Conservation (phyloP, 1,284 basidiomycete genomes). For the Melanopsichium pennsylvanicum region DNA sequence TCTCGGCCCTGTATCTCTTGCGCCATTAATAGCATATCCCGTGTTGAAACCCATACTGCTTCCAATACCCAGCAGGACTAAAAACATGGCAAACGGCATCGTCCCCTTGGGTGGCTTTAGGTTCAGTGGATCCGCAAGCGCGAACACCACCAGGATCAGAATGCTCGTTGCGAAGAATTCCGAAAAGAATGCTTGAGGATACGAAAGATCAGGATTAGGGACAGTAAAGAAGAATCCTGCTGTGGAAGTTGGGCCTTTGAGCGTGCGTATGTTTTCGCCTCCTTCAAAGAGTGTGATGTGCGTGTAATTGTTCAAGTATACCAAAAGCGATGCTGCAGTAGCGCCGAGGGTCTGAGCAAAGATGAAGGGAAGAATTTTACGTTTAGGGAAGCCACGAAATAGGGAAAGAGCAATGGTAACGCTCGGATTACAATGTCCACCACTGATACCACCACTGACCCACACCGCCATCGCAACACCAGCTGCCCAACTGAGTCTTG, state of each 20-base stretch:
- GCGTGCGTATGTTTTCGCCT: slow-evolving; percentile 72
- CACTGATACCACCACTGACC: slow-evolving; percentile 51
- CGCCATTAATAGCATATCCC: slow-evolving; percentile 73
- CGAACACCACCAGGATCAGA: slow-evolving; percentile 52
- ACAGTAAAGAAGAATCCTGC: slow-evolving; percentile 77
- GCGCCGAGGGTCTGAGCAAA: slow-evolving; percentile 77
- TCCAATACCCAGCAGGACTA: slow-evolving; percentile 72
- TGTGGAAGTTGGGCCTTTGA: slow-evolving; percentile 69
- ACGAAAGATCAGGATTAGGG: slow-evolving; percentile 61
- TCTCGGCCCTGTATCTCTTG: slow-evolving; percentile 74
- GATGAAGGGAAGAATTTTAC: slow-evolving; percentile 78
- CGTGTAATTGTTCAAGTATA: slow-evolving; percentile 80
- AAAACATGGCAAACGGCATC: slow-evolving; percentile 71
- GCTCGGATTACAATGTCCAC: slow-evolving; percentile 50
- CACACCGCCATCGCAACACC: slow-evolving; percentile 57
- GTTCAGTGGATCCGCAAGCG: slow-evolving; percentile 66
- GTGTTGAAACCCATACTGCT: slow-evolving; percentile 73
- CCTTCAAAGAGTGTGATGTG: slow-evolving; percentile 78
- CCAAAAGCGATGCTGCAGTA: slow-evolving; percentile 73
- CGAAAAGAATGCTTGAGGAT: slow-evolving; percentile 27
- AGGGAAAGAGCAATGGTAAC: slow-evolving; percentile 74
- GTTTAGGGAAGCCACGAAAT: slow-evolving; percentile 78
- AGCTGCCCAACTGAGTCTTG: slow-evolving; percentile 54
- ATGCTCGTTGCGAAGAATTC: slow-evolving; percentile 54
- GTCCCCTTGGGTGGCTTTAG: slow-evolving; percentile 70